Base-by-base conservation (phyloP, 1,284 basidiomycete species). In the Gymnopus androsaceus region DNA sequence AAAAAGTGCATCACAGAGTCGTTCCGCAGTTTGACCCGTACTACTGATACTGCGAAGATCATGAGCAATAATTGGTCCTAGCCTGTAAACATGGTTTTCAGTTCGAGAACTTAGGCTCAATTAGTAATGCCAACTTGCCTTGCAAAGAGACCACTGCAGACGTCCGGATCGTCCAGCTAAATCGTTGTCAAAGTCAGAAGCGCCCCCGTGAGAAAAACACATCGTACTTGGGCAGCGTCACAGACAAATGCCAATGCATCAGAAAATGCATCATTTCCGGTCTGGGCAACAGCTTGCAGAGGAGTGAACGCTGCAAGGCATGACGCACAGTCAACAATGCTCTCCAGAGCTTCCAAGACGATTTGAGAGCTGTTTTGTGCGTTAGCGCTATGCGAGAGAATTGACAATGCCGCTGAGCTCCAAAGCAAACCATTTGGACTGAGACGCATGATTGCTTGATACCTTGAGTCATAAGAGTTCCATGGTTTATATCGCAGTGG, bases 1-100 rank as follows among this genome's bases (percentile, higher is more conserved):
- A 49, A 85, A 73, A 7, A 84, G 66, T 2, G 79, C 77, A 51
- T 79, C 75, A 66, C 84, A 85, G 54, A 86, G 74, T 57, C 79
- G 78, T n/a, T 75, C 76, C 0, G 81, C 76, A 0, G 82, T 81
- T 51, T 75, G 72, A 3, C 79, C 76, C 12, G 70, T 65, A 11
- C 75, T 61, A 19, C 72, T 72, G 62, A 85, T 83, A 19, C 68
- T 69, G 11, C 83, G 77, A 21, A 87, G 66, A 54, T 77, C 77
- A 59, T 85, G 79, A 0, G 84, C 82, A 31, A 87, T 67, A 60
- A 85, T 80, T 9, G 83, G 83, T 3, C 78, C 84, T 64, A 82
- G 77, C 33, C 75, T 67, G 2, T 61, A 67, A 40, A 85, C 66
- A n/a, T n/a, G n/a, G n/a, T n/a, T n/a, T n/a, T n/a, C n/a, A n/a